Conservation (phyloP, 2,329 filamentous ascomycete genomes). For the Pseudogymnoascus sp. region DNA sequence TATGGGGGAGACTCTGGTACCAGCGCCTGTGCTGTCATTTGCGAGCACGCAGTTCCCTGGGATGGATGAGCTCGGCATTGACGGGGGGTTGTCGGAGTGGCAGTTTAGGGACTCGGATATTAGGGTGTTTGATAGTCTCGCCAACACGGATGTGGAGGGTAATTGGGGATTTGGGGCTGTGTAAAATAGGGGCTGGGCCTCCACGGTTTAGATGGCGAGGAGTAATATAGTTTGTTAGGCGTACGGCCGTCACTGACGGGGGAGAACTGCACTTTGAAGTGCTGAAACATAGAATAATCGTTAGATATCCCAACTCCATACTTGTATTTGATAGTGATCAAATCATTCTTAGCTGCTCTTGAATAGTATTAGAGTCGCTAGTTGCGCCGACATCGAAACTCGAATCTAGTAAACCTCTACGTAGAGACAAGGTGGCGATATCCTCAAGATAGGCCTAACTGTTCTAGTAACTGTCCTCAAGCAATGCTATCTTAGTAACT, state of each 20-base stretch:
- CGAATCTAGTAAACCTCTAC: too few species aligned
- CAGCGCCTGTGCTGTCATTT: constrained; percentile 19
- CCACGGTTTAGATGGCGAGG: not conserved
- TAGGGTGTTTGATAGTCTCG: constrained; percentile 25
- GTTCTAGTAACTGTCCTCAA: not conserved
- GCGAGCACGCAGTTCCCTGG: constrained; percentile 12
- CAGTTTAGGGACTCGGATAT: constrained; percentile 21
- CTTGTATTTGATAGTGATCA: not conserved
- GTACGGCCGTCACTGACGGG: not conserved
- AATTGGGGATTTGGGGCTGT: constrained; percentile 22
- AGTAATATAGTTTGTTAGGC: not conserved
- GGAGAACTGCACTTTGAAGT: not conserved
- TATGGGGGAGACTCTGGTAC: not conserved
- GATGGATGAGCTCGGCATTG: constrained; percentile 9
- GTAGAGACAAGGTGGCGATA: too few species aligned
- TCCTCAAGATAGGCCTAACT: not conserved
- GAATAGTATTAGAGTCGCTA: too few species aligned
- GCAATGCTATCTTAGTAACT: not conserved
- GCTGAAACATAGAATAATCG: not conserved
- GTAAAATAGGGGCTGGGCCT: not conserved
- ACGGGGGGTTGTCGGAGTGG: constrained; percentile 15
- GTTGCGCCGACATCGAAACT: too few species aligned
- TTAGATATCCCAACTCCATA: constrained; percentile 2
- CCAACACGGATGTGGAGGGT: constrained; percentile 25
- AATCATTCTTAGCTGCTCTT: not conserved